A percentile compares a stretch with the other conserved stretches of the same genome.
Conservation (phyloP, 139 green algal species). For the Yamagishiella unicocca region DNA sequence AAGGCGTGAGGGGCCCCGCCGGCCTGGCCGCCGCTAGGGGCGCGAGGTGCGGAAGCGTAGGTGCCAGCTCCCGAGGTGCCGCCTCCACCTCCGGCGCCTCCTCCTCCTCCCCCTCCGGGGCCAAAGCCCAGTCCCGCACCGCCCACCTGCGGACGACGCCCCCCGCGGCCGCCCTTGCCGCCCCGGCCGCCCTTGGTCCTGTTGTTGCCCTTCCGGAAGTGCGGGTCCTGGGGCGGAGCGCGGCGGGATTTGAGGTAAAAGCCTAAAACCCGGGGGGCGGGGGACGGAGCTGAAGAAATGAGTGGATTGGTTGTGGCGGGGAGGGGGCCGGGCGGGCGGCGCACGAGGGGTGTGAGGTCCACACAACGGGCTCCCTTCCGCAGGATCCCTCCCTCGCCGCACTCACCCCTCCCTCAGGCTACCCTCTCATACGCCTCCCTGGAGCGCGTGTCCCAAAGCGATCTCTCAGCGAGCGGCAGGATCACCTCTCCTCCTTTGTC, state of each 20-base stretch:
- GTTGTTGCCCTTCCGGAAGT: slow-evolving; percentile 55
- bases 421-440: no score
- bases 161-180: slow-evolving; percentile 47
- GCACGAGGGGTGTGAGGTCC: no score
- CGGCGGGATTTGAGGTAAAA: neutral
- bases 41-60: slow-evolving; percentile 6
- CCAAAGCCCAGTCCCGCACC: slow-evolving; percentile 84
- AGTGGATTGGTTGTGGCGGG: no score
- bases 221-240: slow-evolving; percentile 49
- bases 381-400: no score
- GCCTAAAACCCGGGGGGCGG: no score
- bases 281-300: no score
- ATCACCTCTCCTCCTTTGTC: no score
- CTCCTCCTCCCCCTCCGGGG: neutral
- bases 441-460: no score
- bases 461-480: no score
- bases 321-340: no score
- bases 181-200: slow-evolving; percentile 46
- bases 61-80: slow-evolving; percentile 12
- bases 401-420: no score
- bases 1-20: slow-evolving; percentile 25
- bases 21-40: neutral
- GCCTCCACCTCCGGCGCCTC: slow-evolving; percentile 20
- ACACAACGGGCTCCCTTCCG: no score
- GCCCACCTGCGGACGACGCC: slow-evolving; percentile 56